phyloP scores from a whole-genome alignment of 1,139 yeast species.

The Debaryomyces psychrophilus region DNA sequence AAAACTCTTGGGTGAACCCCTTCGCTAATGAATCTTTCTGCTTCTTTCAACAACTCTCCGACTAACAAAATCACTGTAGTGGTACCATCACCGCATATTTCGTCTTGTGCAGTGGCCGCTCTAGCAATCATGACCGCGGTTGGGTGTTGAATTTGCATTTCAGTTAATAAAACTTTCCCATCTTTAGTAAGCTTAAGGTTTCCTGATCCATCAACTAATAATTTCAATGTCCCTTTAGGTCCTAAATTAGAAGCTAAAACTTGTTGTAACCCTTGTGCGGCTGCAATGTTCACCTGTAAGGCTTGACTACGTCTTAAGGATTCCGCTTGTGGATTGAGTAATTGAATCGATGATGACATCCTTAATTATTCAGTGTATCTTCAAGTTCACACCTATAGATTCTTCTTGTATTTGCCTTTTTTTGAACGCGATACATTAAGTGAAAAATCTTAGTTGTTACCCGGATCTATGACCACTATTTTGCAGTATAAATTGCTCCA shows the following conservation, averaged over 20 bases:
- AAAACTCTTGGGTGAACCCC: conserved; percentile 96
- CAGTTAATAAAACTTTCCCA: conserved; percentile 90
- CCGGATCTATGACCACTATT: not conserved
- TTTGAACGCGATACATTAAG: conserved; percentile 13
- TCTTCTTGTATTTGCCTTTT: conserved; percentile 11
- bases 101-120: conserved; percentile 99
- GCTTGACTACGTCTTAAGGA: conserved; percentile 94
- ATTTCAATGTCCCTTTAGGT: conserved; percentile 95
- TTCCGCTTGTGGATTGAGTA: conserved; percentile 96
- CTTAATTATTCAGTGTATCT: conserved; percentile 3
- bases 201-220: conserved; percentile 97
- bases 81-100: conserved; percentile 98
- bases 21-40: conserved; percentile 87
- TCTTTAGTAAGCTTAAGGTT: conserved; percentile 94
- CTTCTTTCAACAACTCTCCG: conserved; percentile 93
- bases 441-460: conserved; percentile 6
- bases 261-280: conserved; percentile 95
- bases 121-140: conserved; percentile 99
- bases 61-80: conserved; percentile 95
- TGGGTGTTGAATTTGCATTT: conserved; percentile 99
- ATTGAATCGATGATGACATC: conserved; percentile 72
- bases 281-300: conserved; percentile 88
- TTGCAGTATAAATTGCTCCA: not conserved
- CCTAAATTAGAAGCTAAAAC: conserved; percentile 92
- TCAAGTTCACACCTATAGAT: not conserved